Evolutionary conservation across 805 yeast species (phyloP).

Genomic region (Ascoidea asiatica): DNA sequence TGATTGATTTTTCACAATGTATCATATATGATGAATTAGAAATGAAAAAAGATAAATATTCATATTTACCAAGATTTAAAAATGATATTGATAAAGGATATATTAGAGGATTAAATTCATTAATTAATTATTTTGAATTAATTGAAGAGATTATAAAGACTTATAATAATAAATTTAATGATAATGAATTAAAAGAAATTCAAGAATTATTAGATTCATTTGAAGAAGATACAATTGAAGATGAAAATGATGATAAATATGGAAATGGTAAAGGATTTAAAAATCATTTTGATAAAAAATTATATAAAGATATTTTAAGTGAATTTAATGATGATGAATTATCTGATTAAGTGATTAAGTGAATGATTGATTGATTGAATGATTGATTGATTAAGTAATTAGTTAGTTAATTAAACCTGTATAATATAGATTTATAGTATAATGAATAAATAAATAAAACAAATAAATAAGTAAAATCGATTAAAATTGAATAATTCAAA

Average conservation of each 20-base stretch:
- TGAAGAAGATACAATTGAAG: neutral
- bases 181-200: no score
- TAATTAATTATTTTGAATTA: slow-evolving; percentile 48
- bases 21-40: slow-evolving; percentile 39
- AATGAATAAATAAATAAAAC: no score
- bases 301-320: no score
- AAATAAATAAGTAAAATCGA: no score
- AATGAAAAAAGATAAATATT: slow-evolving; percentile 16
- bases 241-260: neutral
- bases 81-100: slow-evolving; percentile 68
- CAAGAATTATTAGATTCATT: neutral
- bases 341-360: no score
- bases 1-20: slow-evolving; percentile 94
- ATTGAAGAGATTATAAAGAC: no score
- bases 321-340: no score
- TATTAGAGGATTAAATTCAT: slow-evolving; percentile 64
- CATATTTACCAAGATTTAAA: slow-evolving; percentile 63
- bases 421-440: no score
- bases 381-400: no score
- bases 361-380: no score
- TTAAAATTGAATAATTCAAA: no score
- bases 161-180: slow-evolving; percentile 13
- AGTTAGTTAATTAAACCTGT: no score
- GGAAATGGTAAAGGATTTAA: neutral
- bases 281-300: neutral